These are phyloP conservation scores for Cucurbita argyrosperma DNA, from an alignment of 306 rosid genomes.

Conservation along the genomic window DNA sequence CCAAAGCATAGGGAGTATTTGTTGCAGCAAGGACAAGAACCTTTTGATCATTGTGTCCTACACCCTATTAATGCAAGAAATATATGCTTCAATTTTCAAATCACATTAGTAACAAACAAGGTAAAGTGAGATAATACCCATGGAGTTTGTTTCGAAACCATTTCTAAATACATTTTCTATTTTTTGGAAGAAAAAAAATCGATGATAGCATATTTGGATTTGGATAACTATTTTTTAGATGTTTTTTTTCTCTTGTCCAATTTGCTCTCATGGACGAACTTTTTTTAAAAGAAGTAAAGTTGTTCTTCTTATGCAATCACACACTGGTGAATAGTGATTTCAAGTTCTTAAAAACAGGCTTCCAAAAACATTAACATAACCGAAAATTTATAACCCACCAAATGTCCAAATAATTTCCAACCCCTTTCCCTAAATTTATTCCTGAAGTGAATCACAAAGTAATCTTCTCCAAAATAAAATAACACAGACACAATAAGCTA, in stretches of 20 bases:
- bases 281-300: no score
- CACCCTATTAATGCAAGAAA: slow-evolving; percentile 46
- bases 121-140: neutral
- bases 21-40: slow-evolving; percentile 99
- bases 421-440: neutral
- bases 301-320: no score
- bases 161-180: neutral
- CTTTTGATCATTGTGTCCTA: slow-evolving; percentile 86
- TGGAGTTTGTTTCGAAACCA: neutral
- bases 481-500: neutral
- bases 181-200: neutral
- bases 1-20: slow-evolving; percentile 92
- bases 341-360: neutral
- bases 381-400: neutral
- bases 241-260: no score
- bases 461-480: neutral
- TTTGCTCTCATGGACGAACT: no score
- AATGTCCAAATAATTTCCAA: neutral
- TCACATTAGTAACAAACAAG: neutral
- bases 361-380: neutral
- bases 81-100: neutral
- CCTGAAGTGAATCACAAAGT: neutral
- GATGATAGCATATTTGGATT: neutral
- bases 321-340: no score
- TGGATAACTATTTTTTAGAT: no score